Percentiles rank a stretch among this genome's conserved stretches.
Conservation (phyloP, 2,329 filamentous ascomycete genomes). For the Paecilomyces sp. region DNA sequence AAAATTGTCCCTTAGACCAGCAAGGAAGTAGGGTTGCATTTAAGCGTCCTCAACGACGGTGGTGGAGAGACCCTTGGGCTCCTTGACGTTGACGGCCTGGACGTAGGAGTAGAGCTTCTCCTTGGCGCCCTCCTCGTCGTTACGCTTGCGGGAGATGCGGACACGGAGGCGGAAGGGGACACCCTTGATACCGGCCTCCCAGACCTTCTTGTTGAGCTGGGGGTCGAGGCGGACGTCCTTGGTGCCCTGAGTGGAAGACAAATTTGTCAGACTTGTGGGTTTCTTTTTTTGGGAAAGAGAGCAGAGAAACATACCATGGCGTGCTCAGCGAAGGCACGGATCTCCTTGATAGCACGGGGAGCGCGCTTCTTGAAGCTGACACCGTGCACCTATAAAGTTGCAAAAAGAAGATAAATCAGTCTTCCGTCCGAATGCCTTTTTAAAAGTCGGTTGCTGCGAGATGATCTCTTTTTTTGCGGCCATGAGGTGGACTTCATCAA, state of each 20-base stretch:
- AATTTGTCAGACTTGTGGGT: constrained; percentile 1
- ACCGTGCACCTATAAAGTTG: constrained; percentile 72
- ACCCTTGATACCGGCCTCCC: constrained; percentile 98
- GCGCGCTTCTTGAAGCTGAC: constrained; percentile 99
- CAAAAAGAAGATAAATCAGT: constrained; percentile 50
- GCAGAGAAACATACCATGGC: constrained; percentile 73
- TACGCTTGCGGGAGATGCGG: constrained; percentile 98
- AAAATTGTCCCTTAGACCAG: neutral
- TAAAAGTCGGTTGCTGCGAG: constrained; percentile 1
- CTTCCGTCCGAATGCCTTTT: constrained; percentile 55
- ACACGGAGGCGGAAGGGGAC: constrained; percentile 95
- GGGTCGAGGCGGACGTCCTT: constrained; percentile 96
- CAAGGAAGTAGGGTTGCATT: constrained; percentile 10
- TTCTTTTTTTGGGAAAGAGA: neutral
- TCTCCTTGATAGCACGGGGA: constrained; percentile 98
- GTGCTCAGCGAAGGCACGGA: constrained; percentile 84
- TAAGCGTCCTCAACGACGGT: constrained; percentile 69
- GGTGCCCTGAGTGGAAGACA: constrained; percentile 62
- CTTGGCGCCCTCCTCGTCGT: constrained; percentile 99
- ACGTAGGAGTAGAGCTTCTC: constrained; percentile 99
- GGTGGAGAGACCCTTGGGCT: constrained; percentile 95
- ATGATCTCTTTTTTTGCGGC: constrained; percentile 22
- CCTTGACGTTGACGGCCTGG: constrained; percentile 99
- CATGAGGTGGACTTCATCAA: constrained; percentile 63
- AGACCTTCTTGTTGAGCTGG: constrained; percentile 99